A percentile compares a stretch with the other conserved stretches of the same genome.
phyloP scores from a whole-genome alignment of 129 eudicot genomes.

The Calendula officinalis region DNA sequence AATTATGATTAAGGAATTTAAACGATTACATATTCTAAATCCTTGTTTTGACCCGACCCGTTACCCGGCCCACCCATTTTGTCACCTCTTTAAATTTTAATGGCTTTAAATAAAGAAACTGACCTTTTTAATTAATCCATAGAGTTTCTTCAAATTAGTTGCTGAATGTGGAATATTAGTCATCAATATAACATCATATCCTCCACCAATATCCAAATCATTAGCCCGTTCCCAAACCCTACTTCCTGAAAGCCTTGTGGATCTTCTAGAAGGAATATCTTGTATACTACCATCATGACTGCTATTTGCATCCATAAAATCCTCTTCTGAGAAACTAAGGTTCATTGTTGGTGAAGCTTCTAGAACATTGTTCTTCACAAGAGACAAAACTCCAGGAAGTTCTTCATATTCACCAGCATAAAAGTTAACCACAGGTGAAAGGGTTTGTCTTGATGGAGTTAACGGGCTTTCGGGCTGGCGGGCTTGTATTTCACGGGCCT shows the following conservation, averaged over 20 bases:
- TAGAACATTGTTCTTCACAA: conserved; percentile 39
- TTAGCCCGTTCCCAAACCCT: conserved; percentile 76
- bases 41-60: not conserved
- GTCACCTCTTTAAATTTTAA: not conserved
- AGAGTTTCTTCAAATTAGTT: conserved; percentile 55
- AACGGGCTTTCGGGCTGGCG: conserved; percentile 61
- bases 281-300: conserved; percentile 71
- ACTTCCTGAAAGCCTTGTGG: conserved; percentile 67
- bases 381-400: conserved; percentile 50
- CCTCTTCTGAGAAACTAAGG: conserved; percentile 70
- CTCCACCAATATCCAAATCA: conserved; percentile 53
- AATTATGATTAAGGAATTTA: conserved; percentile 1
- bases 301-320: conserved; percentile 52
- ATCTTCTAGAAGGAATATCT: conserved; percentile 44
- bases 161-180: conserved; percentile 57
- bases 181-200: conserved; percentile 70
- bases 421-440: conserved; percentile 55
- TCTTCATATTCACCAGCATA: conserved; percentile 87
- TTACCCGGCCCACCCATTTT: not conserved
- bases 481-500: conserved; percentile 65
- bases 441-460: conserved; percentile 62
- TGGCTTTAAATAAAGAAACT: conserved; percentile 16
- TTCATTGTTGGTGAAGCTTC: conserved; percentile 48
- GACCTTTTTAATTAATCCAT: conserved; percentile 63
- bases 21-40: conserved; percentile 8